A percentile compares a stretch with the other conserved stretches of the same genome.
phyloP scores from a whole-genome alignment of 495 filamentous ascomycete species.

The Poronia punctata region DNA sequence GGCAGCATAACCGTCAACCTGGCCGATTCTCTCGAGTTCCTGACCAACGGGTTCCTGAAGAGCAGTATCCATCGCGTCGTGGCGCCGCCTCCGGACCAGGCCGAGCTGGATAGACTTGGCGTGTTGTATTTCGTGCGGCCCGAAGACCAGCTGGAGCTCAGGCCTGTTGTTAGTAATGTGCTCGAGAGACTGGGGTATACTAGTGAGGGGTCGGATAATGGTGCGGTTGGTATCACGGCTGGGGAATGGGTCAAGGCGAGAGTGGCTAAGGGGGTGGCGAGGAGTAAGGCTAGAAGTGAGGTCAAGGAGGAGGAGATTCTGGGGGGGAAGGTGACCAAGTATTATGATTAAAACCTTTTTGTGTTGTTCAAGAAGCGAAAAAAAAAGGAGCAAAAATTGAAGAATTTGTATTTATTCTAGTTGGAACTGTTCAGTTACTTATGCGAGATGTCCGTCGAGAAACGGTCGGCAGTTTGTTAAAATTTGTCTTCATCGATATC shows the following conservation, averaged over 20 bases:
- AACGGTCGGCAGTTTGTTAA: too few relatives aligned
- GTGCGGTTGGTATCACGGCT: conserved; percentile 32
- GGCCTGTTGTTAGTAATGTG: conserved; percentile 25
- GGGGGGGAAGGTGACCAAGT: conserved; percentile 22
- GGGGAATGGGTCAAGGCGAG: conserved; percentile 37
- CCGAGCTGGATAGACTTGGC: conserved; percentile 43
- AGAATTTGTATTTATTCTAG: too few relatives aligned
- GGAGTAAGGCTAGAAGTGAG: conserved; percentile 17
- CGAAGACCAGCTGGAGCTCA: conserved; percentile 23
- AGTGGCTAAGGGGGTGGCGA: conserved; percentile 19
- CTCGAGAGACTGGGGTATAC: conserved; percentile 25
- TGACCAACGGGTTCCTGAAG: conserved; percentile 46
- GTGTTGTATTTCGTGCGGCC: conserved; percentile 43
- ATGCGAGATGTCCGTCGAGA: too few relatives aligned
- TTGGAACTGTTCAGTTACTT: too few relatives aligned
- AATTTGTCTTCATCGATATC: too few relatives aligned
- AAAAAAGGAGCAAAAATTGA: too few relatives aligned
- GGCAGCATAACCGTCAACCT: conserved; percentile 50
- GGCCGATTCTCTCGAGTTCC: conserved; percentile 42
- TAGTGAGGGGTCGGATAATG: conserved; percentile 23
- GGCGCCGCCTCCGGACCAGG: conserved; percentile 43
- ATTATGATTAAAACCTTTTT: conserved; percentile 27
- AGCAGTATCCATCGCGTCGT: conserved; percentile 48
- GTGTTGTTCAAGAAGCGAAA: too few relatives aligned
- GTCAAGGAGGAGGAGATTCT: conserved; percentile 21